Base-by-base conservation (phyloP, 176 grass and related monocot species). In the Urochloa ruziziensis region DNA sequence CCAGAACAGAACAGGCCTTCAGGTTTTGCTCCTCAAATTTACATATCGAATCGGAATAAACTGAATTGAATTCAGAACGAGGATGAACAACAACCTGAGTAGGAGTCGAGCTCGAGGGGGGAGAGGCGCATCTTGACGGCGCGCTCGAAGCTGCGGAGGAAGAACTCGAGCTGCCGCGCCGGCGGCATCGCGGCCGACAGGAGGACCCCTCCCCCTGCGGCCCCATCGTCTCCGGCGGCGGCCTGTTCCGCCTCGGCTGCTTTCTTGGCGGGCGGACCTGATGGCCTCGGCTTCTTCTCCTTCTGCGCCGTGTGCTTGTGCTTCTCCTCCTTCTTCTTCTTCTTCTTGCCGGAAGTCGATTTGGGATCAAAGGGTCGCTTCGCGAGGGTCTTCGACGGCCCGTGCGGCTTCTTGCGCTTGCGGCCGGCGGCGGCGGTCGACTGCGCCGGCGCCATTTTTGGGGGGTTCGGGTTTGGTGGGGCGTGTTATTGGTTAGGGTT, bases 41-140 rank as follows among this genome's bases (percentile, higher is more conserved):
- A 49, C 62, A 36, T 27, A 9, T 30, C 21, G 30, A 70, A 62
- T 69, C 14, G 30, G 48, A 77, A 5, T 29, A 25, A 28, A 36
- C 28, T 47, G 24, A 65, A 25, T 4, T 51, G 19, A 67, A 67
- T 67, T 49, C 13, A 67, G 18, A 18, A 36, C 10, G 17, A 36
- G 46, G 62, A 35, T 35, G 60, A 66, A 65, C 21, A 40, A n/a
- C n/a, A 30, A 96, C 94, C 91, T 25, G 83, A 87, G 89, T 91
- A 98, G 53, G 89, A 87, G 48, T 90, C 91, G 48, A 98, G 86
- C 85, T 98, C 96, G 27, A 98, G 90, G 14, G 88, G 84, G 9
- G 96, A 98, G 76, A 98, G 96, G 75, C 92, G 94, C 61, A 91
- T 84, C 82, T 95, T 98, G 27, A 80, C 82, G 73, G 87, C 89